These are phyloP conservation scores for Dianthus caryophyllus DNA, from an alignment of 148 eudicot genomes.

Conservation along the genomic window DNA sequence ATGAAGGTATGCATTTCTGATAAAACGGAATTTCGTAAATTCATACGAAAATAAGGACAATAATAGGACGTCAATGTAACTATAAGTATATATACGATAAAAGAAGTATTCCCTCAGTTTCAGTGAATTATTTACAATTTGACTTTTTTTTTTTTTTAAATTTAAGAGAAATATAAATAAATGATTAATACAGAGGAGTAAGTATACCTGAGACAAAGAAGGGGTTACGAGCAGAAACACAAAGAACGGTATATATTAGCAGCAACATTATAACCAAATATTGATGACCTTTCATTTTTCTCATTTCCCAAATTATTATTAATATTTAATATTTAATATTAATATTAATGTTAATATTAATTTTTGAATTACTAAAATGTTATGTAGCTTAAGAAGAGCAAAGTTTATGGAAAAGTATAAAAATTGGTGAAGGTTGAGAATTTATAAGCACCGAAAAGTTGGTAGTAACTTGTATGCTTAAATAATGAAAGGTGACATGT, in stretches of 20 bases:
- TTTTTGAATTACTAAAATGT: not conserved
- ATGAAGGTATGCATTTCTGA: too few relatives aligned
- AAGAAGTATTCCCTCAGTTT: too few relatives aligned
- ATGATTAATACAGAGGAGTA: too few relatives aligned
- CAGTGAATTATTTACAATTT: too few relatives aligned
- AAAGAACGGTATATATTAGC: slow-evolving; percentile 8
- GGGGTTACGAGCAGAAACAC: slow-evolving; percentile 15
- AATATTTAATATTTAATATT: not conserved
- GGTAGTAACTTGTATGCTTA: not conserved
- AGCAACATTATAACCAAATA: slow-evolving; percentile 12
- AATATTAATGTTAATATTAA: too few relatives aligned
- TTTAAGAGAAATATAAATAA: too few relatives aligned
- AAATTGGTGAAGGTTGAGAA: not conserved
- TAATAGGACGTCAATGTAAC: too few relatives aligned
- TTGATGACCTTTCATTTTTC: not conserved
- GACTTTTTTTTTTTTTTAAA: too few relatives aligned
- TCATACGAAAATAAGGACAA: too few relatives aligned
- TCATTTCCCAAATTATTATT: not conserved
- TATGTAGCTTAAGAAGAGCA: not conserved
- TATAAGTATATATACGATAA: too few relatives aligned
- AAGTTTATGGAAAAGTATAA: not conserved
- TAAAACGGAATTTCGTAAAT: too few relatives aligned
- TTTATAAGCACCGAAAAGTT: slow-evolving; percentile 4
- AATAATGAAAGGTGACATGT: slow-evolving; percentile 14
- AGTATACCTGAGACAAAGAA: slow-evolving; percentile 23